A percentile compares a stretch with the other conserved stretches of the same genome.
phyloP scores from a whole-genome alignment of 768 basidiomycete genomes.

The Scleroderma citrinum region DNA sequence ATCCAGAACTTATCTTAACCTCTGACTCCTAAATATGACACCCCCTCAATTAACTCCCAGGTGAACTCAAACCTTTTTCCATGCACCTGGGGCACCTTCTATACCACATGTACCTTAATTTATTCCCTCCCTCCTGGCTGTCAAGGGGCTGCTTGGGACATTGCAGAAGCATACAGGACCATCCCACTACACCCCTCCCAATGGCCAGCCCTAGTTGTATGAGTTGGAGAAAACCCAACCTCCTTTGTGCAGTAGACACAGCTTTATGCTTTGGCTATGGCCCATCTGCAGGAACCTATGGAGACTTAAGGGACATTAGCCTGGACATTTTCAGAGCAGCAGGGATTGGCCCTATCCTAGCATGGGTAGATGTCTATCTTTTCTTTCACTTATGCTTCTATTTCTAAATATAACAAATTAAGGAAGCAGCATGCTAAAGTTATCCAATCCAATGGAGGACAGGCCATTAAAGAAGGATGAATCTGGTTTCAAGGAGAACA shows the following conservation, averaged over 20 bases:
- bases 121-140: not conserved
- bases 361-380: constrained; percentile 30
- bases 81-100: not conserved
- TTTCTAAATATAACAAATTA: not conserved
- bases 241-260: constrained; percentile 20
- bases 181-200: constrained; percentile 27
- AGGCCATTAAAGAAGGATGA: not conserved
- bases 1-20: not conserved
- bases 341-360: constrained; percentile 17
- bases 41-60: not conserved
- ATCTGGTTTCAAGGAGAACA: constrained; percentile 24
- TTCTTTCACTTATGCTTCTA: too few species aligned
- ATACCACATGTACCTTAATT: not conserved
- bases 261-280: constrained; percentile 20
- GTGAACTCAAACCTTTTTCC: not conserved
- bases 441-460: not conserved
- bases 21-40: too few species aligned
- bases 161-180: constrained; percentile 16
- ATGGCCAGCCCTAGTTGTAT: constrained; percentile 32
- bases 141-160: too few species aligned
- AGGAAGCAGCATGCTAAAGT: too few species aligned
- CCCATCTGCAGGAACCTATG: constrained; percentile 19
- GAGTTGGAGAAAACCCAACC: constrained; percentile 3
- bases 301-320: constrained; percentile 17
- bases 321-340: constrained; percentile 4